Base-by-base conservation (phyloP, 2,329 filamentous ascomycete species). In the Colletotrichum cuscutae region DNA sequence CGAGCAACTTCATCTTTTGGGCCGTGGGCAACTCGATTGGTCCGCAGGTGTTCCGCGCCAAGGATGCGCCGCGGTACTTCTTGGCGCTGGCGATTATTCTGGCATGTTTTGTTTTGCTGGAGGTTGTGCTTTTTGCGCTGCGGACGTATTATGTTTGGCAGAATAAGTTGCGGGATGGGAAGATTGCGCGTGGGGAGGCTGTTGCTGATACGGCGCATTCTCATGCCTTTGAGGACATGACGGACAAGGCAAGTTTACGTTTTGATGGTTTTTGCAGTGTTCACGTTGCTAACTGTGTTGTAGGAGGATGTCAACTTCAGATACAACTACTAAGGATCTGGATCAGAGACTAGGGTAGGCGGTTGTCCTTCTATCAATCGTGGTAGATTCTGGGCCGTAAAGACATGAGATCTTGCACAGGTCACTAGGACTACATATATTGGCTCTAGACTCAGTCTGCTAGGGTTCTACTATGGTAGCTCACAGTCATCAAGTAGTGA, bases 221-320 rank as follows among this genome's bases (percentile, higher is more conserved):
- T 11, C 88, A 90, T 76, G 89, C 88, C 1, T 92, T 90, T 77
- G 89, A 91, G 77, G 90, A 92, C 77, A 81, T 90, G 77, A 92
- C 90, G 5, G 90, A 92, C 77, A 84, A 82, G 79, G 87, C 90
- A 83, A 91, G 91, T 76, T 76, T 84, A 24, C 87, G 87, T 73
- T 91, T 79, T 82, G 88, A 73, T 91, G 91, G 77, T 86, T 88
- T 9, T 85, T 83, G 77, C 86, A 81, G 15, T 54, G 52, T 13
- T 24, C 5, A n/a, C 4, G 24, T 32, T 42, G 52, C 68, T 71
- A 30, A 71, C 3, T 11, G 1, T 3, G 19, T 6, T 2, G n/a
- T 3, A 71, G 68, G 68, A 71, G 60, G 66, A 71, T 26, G 68
- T 71, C 15, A 71, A 68, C 28, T 68, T 71, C 28, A 62, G 68